Conservation (phyloP, 768 basidiomycete species). For the Termitomyces sp. region DNA sequence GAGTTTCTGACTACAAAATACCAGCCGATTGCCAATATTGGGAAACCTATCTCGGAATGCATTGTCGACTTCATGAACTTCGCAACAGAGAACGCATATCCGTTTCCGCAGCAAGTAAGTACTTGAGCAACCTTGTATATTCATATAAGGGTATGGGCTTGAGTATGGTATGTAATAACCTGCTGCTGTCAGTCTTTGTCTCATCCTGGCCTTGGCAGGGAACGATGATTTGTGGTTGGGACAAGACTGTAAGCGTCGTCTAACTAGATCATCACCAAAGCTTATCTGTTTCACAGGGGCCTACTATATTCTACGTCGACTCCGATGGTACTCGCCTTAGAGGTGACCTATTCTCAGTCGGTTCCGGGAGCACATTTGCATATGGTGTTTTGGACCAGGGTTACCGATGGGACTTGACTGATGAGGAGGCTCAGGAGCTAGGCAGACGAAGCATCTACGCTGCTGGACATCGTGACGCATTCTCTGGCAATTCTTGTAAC, state of each 20-base stretch:
- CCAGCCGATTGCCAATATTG: conserved; percentile 94
- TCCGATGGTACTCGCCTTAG: conserved; percentile 94
- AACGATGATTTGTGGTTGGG: conserved; percentile 99
- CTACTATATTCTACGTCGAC: conserved; percentile 95
- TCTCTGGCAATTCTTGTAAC: conserved; percentile 94
- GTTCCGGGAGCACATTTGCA: conserved; percentile 97
- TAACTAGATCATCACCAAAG: not conserved
- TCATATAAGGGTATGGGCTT: conserved; percentile 99
- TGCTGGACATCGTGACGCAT: conserved; percentile 94
- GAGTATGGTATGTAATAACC: conserved; percentile 74
- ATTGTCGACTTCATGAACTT: conserved; percentile 94
- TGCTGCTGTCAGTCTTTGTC: not conserved
- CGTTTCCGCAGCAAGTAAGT: conserved; percentile 98
- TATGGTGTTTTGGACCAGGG: conserved; percentile 98
- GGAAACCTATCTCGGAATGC: conserved; percentile 99
- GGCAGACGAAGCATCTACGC: conserved; percentile 93
- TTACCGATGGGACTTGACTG: conserved; percentile 87
- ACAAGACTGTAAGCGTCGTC: conserved; percentile 74
- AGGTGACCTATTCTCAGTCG: conserved; percentile 97
- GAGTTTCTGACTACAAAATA: not conserved
- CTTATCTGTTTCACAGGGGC: conserved; percentile 50
- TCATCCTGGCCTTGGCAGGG: conserved; percentile 49
- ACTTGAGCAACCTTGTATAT: conserved; percentile 95
- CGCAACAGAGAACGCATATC: conserved; percentile 96
- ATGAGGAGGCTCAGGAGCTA: conserved; percentile 92